Percentiles rank a stretch among this genome's conserved stretches.
Evolutionary conservation across 176 grass and related monocot genomes (phyloP).

Genomic region (Bothriochloa decipiens): DNA sequence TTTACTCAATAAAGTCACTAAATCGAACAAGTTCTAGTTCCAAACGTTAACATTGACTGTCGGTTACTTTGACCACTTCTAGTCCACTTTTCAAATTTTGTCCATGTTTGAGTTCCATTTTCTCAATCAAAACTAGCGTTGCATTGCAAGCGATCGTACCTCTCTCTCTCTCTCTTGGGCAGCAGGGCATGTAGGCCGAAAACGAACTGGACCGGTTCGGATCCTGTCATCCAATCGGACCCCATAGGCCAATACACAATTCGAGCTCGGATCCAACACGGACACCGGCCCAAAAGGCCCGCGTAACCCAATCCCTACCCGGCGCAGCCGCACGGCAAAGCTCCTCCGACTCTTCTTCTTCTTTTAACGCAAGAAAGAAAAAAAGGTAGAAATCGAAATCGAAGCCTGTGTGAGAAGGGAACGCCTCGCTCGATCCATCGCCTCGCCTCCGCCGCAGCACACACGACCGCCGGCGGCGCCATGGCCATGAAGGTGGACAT

Average conservation of each 20-base stretch:
- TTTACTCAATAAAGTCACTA: too few species aligned
- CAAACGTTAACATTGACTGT: not conserved
- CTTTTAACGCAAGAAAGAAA: slow-evolving; percentile 53
- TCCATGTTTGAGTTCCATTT: not conserved
- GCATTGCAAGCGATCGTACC: not conserved
- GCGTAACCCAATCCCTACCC: not conserved
- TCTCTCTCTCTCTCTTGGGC: too few species aligned
- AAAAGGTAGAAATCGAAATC: not conserved
- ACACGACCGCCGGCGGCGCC: slow-evolving; percentile 28
- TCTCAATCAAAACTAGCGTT: not conserved
- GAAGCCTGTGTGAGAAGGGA: not conserved
- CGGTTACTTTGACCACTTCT: not conserved
- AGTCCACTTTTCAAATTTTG: not conserved
- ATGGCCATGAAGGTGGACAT: slow-evolving; percentile 60
- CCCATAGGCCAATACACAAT: too few species aligned
- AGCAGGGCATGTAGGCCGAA: not conserved
- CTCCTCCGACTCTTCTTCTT: not conserved
- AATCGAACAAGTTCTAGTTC: not conserved
- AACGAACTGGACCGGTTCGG: too few species aligned
- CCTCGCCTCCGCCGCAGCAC: not conserved
- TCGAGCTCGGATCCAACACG: not conserved
- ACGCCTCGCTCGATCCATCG: slow-evolving; percentile 26
- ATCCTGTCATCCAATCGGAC: too few species aligned
- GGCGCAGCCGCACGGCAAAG: not conserved
- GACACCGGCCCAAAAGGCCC: not conserved